Percentiles rank a stretch among this genome's conserved stretches.
These are phyloP conservation scores for Ophiostoma sp. DNA, from an alignment of 2,329 filamentous ascomycete genomes.

Conservation along the genomic window DNA sequence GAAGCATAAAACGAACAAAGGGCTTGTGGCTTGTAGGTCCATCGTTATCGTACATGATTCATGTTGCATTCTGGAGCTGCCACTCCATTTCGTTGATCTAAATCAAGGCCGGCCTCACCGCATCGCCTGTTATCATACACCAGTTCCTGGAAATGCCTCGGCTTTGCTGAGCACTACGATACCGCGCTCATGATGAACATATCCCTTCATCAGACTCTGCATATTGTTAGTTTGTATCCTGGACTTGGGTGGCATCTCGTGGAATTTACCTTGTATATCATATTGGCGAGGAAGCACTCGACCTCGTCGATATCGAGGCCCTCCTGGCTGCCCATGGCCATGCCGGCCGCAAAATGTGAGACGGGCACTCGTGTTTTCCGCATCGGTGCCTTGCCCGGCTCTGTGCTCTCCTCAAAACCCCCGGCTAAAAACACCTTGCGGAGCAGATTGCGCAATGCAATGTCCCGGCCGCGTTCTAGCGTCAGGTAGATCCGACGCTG, in stretches of 20 bases:
- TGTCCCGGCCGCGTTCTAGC: conserved; percentile 84
- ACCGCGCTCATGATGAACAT: conserved; percentile 84
- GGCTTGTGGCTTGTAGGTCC: too few relatives aligned
- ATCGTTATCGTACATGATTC: not conserved
- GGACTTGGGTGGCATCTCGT: too few relatives aligned
- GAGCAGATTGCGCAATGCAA: conserved; percentile 83
- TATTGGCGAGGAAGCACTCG: conserved; percentile 88
- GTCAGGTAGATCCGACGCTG: conserved; percentile 91
- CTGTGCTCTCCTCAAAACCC: conserved; percentile 73
- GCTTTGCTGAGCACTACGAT: conserved; percentile 91
- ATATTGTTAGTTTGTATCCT: too few relatives aligned
- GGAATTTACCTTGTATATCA: conserved; percentile 72
- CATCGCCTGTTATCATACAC: conserved; percentile 41
- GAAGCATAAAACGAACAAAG: not conserved
- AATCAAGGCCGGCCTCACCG: not conserved
- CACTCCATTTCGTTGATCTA: not conserved
- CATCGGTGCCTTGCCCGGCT: conserved; percentile 56
- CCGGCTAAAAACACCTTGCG: conserved; percentile 84
- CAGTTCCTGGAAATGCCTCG: conserved; percentile 89
- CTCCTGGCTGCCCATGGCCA: conserved; percentile 65
- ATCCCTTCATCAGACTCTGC: conserved; percentile 88
- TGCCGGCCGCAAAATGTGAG: conserved; percentile 75
- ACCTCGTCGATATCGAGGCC: conserved; percentile 83
- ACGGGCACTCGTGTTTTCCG: conserved; percentile 74
- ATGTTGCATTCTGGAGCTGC: not conserved